Base-by-base conservation (phyloP, 306 rosid species). In the Nissolia schottii region DNA sequence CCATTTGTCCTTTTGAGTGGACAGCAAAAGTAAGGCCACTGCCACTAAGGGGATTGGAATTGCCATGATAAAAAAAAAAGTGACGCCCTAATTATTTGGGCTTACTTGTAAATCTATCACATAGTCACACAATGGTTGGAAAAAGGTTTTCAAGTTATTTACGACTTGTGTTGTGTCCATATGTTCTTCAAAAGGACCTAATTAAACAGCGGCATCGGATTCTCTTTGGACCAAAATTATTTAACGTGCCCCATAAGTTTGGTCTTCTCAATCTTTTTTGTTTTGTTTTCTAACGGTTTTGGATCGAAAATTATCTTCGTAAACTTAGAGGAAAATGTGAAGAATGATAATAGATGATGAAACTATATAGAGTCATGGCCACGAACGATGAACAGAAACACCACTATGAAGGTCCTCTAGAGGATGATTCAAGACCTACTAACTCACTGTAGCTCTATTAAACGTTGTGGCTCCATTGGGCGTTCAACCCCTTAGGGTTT, bases 161-260 rank as follows among this genome's bases (percentile, higher is more conserved):
- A 59, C 71, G 71, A 74, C 83, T n/a, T n/a, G n/a, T n/a, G n/a
- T 79, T 55, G 46, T 73, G 71, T 74, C 23, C 38, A 18, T 70
- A n/a, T n/a, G 40, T 70, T 20, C 40, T 62, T 70, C 49, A 40
- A 77, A 51, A n/a, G 35, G 41, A 7, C 58, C n/a, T n/a, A n/a
- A n/a, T n/a, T 59, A 77, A 45, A 46, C 25, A 58, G 60, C 50
- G 4, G 78, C 57, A 70, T 80, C 74, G 16, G 81, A 80, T 80
- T 75, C 84, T 71, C 24, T 23, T 64, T 80, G 75, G 70, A 70
- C 78, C 66, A 70, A 35, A n/a, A n/a, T n/a, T n/a, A 22, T 7
- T 50, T 70, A 67, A 74, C 76, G 67, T 74, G 45, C 45, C 54
- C 46, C 46, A 40, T 40, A 67, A 67, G 53, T 43, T 49, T 59